Conservation (phyloP, 2,329 filamentous ascomycete genomes). For the Scleromitrula shiraiana region DNA sequence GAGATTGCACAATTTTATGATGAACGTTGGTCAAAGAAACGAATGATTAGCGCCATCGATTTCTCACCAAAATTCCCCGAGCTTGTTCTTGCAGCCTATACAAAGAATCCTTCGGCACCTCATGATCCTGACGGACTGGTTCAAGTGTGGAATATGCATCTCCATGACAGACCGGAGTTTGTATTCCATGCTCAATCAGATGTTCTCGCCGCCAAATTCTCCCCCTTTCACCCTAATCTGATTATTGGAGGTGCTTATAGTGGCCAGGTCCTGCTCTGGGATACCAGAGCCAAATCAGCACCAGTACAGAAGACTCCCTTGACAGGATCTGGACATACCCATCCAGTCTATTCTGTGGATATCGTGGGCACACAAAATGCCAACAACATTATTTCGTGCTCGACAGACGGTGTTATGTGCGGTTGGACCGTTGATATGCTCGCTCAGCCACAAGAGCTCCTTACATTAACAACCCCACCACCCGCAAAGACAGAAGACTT, state of each 20-base stretch:
- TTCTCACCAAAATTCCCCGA: conserved; percentile 96
- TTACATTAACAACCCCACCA: conserved; percentile 77
- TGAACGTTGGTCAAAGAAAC: conserved; percentile 92
- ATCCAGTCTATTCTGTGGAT: conserved; percentile 90
- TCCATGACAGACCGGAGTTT: conserved; percentile 91
- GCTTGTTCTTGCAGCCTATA: conserved; percentile 87
- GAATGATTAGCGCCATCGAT: conserved; percentile 91
- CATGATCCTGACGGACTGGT: conserved; percentile 90
- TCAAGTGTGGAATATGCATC: conserved; percentile 94
- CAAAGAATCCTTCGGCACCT: conserved; percentile 90
- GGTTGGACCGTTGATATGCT: conserved; percentile 98
- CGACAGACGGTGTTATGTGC: conserved; percentile 92
- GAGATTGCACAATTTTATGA: conserved; percentile 93
- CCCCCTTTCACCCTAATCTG: conserved; percentile 94
- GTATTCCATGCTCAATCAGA: conserved; percentile 95
- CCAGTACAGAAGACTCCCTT: conserved; percentile 95
- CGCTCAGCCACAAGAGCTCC: conserved; percentile 87
- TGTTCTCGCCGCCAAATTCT: conserved; percentile 91
- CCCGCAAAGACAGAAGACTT: conserved; percentile 91
- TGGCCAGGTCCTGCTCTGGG: conserved; percentile 94
- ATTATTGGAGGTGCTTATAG: conserved; percentile 96
- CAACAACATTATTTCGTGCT: conserved; percentile 96
- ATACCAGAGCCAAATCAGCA: conserved; percentile 79
- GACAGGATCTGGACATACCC: conserved; percentile 89
- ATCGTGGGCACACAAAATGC: conserved; percentile 98